Conservation (phyloP, 2,329 filamentous ascomycete species). For the Cordyceps cateniannulata region DNA sequence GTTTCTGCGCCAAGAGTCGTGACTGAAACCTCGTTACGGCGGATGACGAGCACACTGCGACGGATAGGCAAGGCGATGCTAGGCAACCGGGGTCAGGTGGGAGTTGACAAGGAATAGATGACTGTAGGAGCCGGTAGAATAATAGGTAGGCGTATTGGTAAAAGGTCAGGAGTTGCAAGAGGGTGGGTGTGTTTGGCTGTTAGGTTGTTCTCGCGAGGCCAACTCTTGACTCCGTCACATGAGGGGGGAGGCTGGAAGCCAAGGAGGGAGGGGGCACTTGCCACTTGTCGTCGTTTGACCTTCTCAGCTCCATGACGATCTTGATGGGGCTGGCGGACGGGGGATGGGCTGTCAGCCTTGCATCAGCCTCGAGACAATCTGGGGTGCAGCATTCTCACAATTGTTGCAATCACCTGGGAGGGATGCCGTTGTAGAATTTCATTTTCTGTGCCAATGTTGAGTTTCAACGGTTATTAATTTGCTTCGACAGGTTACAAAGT, state of each 20-base stretch:
- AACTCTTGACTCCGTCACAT: conserved; percentile 8
- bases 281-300: background rate
- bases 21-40: background rate
- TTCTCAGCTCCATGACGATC: background rate
- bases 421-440: background rate
- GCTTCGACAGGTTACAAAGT: background rate
- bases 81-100: conserved; percentile 9
- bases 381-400: background rate
- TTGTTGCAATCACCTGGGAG: background rate
- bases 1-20: background rate
- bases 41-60: background rate
- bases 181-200: background rate
- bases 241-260: conserved; percentile 12
- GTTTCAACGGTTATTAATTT: no score
- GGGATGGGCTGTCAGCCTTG: background rate
- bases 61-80: background rate
- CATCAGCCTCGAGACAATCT: background rate
- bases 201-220: background rate
- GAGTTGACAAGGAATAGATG: background rate
- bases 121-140: background rate
- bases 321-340: background rate
- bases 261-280: conserved; percentile 10
- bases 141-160: background rate
- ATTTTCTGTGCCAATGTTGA: no score
- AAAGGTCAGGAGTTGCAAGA: background rate